Percentiles rank a stretch among this genome's conserved stretches.
Evolutionary conservation across 2,329 filamentous ascomycete genomes (phyloP).

Genomic region (Calycina herbarum): DNA sequence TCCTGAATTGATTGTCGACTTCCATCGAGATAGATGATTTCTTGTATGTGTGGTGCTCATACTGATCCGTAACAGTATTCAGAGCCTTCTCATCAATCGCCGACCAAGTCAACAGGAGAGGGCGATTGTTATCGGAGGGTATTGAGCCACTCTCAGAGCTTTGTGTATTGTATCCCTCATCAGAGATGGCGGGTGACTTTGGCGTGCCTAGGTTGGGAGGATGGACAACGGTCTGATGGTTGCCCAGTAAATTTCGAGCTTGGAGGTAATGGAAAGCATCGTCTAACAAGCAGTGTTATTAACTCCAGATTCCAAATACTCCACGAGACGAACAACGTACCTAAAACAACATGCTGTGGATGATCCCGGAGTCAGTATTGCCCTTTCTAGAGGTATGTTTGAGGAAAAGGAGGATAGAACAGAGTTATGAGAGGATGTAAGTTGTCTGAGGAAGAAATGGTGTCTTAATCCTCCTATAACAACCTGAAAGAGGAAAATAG

Average conservation of each 20-base stretch:
- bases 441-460: too few relatives aligned
- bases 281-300: constrained; percentile 5
- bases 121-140: neutral
- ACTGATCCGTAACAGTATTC: neutral
- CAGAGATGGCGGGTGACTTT: neutral
- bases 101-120: neutral
- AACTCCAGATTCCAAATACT: neutral
- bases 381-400: too few relatives aligned
- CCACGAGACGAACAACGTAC: constrained; percentile 26
- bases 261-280: constrained; percentile 3
- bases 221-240: neutral
- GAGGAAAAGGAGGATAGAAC: too few relatives aligned
- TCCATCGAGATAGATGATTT: neutral
- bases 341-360: constrained; percentile 30
- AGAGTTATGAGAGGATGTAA: too few relatives aligned
- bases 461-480: too few relatives aligned
- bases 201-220: neutral
- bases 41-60: neutral
- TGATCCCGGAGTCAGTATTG: too few relatives aligned
- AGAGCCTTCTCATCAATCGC: neutral
- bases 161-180: neutral
- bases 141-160: neutral
- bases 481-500: too few relatives aligned
- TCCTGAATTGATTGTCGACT: neutral
- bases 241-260: neutral